These are phyloP conservation scores for Fragaria vesca DNA, from an alignment of 306 rosid species.

Conservation along the genomic window DNA sequence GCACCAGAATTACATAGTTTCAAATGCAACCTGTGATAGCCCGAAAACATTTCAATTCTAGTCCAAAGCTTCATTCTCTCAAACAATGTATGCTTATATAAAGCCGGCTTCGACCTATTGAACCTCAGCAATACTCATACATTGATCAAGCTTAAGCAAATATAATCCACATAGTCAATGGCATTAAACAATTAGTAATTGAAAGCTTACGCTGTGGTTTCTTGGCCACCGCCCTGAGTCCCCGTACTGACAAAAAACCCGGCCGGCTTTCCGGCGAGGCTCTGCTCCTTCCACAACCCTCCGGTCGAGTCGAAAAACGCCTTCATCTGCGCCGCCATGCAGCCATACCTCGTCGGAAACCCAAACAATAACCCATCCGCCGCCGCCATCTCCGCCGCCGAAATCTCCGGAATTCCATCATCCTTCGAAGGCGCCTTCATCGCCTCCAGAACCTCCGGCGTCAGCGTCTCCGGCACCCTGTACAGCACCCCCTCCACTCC, in stretches of 20 bases:
- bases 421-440: conserved; percentile 83
- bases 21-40: neutral
- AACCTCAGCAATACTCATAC: neutral
- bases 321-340: conserved; percentile 98
- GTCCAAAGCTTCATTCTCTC: neutral
- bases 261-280: conserved; percentile 89
- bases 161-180: neutral
- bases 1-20: neutral
- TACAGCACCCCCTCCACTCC: conserved; percentile 77
- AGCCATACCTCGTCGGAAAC: conserved; percentile 87
- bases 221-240: conserved; percentile 99
- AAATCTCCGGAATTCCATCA: conserved; percentile 51
- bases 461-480: conserved; percentile 79
- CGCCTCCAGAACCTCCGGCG: conserved; percentile 54
- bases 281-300: conserved; percentile 81
- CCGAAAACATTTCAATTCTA: neutral
- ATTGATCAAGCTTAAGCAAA: neutral
- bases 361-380: conserved; percentile 88
- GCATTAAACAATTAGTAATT: neutral
- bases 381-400: conserved; percentile 52
- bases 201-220: conserved; percentile 78
- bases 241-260: conserved; percentile 95
- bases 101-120: neutral
- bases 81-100: neutral
- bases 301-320: conserved; percentile 90